Base-by-base conservation (phyloP, 139 green algal genomes). In the Auxenochlorella protothecoides region DNA sequence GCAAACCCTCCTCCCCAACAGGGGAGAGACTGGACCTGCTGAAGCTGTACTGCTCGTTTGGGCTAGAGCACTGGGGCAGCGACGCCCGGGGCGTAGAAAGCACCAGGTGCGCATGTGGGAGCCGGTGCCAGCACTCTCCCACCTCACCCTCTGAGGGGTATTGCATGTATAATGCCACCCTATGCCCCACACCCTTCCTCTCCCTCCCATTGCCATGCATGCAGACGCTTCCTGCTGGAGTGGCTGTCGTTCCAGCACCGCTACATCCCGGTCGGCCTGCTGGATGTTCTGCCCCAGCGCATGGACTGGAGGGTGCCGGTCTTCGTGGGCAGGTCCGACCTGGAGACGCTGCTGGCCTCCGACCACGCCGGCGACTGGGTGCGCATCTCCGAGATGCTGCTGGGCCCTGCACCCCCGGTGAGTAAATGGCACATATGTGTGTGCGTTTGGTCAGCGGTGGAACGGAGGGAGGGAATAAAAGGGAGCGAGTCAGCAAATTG, bases 11-110 rank as follows among this genome's bases (percentile, higher is more conserved):
- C 27, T 6, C 5, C 61, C 12, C 10, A 15, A 6, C 71, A 78
- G 61, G 64, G 2, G 94, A 99, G 88, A 80, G 94, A 0, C 75
- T 99, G 11, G 94, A 97, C 69, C 66, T 98, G 11, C 69, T 97
- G 61, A 85, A 87, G 70, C 53, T 76, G 2, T 98, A 91, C 72
- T 84, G 68, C 72, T 65, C 27, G 8, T 83, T 76, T 9, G 94
- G 95, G 7, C 81, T 99, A 62, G 81, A 94, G 86, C 94, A 98
- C 80, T 99, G 94, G 94, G 94, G 94, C 63, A 86, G 73, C 54
- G 94, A 99, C 81, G 61, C 15, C 14, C 80, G 84, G 3, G 94
- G 95, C 2, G 94, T 99, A 53, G 92, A 98, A 83, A 96, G 76
- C 44, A 97, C 90, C 0, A 82, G 94, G 74, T 79, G 53, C 13